Conservation (phyloP, 2,329 filamentous ascomycete genomes). For the Neofusicoccum sp. region DNA sequence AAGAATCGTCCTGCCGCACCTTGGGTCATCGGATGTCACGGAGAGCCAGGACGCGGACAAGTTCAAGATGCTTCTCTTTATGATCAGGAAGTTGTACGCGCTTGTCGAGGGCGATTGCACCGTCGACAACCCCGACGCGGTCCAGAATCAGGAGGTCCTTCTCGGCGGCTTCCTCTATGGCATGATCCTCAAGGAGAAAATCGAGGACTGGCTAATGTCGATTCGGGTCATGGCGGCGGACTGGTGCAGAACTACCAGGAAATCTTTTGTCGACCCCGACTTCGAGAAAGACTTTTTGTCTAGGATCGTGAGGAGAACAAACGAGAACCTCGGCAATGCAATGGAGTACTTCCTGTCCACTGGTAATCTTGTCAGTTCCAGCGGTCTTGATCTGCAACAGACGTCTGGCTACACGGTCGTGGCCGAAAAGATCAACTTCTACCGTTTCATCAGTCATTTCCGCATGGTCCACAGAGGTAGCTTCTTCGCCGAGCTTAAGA, state of each 20-base stretch:
- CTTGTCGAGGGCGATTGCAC: constrained; percentile 90
- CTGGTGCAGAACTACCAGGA: constrained; percentile 56
- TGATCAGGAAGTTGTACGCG: constrained; percentile 93
- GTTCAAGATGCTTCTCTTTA: constrained; percentile 90
- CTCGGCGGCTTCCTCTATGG: constrained; percentile 92
- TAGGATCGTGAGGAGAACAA: constrained; percentile 77
- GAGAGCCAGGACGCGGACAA: constrained; percentile 87
- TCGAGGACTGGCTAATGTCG: constrained; percentile 86
- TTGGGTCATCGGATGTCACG: constrained; percentile 83
- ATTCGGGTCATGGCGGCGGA: constrained; percentile 58
- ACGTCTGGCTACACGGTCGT: constrained; percentile 94
- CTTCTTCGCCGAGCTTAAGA: constrained; percentile 97
- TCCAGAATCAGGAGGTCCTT: constrained; percentile 94
- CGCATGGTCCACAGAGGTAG: constrained; percentile 98
- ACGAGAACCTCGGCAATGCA: constrained; percentile 83
- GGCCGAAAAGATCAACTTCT: constrained; percentile 98
- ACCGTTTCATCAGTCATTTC: constrained; percentile 98
- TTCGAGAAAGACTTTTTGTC: constrained; percentile 80
- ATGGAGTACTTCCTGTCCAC: constrained; percentile 97
- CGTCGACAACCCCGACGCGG: constrained; percentile 93
- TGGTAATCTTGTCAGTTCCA: constrained; percentile 88
- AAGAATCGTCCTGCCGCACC: constrained; percentile 86
- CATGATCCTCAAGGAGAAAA: constrained; percentile 90
- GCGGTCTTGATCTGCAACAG: constrained; percentile 92
- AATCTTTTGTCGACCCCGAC: constrained; percentile 70